These are phyloP conservation scores for Aspergillus ruber DNA, from an alignment of 2,329 filamentous ascomycete genomes.

Conservation along the genomic window DNA sequence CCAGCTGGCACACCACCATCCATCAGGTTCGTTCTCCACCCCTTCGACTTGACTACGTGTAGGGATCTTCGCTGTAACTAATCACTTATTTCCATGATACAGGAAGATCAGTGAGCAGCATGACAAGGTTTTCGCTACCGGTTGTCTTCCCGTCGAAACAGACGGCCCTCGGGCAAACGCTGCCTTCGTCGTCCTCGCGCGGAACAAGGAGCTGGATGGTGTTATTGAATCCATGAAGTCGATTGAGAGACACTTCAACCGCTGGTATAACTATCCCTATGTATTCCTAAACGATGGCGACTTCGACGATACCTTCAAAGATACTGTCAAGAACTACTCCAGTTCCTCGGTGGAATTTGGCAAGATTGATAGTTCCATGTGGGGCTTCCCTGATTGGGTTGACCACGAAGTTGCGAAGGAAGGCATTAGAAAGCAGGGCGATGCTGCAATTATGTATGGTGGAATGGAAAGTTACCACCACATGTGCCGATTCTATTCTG, in stretches of 20 bases:
- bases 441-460: constrained; percentile 97
- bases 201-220: constrained; percentile 93
- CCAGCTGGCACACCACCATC: constrained; percentile 80
- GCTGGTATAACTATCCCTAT: constrained; percentile 98
- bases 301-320: constrained; percentile 91
- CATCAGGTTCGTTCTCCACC: constrained; percentile 61
- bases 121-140: constrained; percentile 91
- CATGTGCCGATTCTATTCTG: constrained; percentile 99
- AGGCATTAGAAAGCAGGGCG: constrained; percentile 92
- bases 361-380: constrained; percentile 82
- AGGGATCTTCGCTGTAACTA: constrained; percentile 11
- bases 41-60: background rate
- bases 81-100: constrained; percentile 6
- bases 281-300: constrained; percentile 97
- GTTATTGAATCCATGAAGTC: constrained; percentile 97
- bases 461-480: constrained; percentile 98
- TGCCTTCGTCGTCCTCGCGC: constrained; percentile 88
- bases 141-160: constrained; percentile 71
- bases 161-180: constrained; percentile 80
- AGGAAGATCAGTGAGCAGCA: constrained; percentile 96
- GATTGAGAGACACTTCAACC: constrained; percentile 96
- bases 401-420: constrained; percentile 91
- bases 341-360: constrained; percentile 84
- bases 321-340: constrained; percentile 83
- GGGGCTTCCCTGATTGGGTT: constrained; percentile 96